These are phyloP conservation scores for Cercospora citrullina DNA, from an alignment of 2,329 filamentous ascomycete species.

Conservation along the genomic window DNA sequence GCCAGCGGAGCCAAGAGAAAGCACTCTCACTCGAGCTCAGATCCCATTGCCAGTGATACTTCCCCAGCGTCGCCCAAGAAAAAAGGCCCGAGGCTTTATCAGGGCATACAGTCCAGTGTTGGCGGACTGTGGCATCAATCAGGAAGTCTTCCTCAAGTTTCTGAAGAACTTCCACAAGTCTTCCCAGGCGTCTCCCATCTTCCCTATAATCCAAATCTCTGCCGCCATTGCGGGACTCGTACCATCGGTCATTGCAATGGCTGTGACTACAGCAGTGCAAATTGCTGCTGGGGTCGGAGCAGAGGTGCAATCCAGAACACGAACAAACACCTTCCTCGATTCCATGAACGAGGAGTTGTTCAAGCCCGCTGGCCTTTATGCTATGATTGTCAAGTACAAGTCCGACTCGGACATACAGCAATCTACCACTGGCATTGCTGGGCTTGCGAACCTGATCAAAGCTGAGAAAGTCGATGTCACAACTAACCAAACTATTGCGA, in stretches of 20 bases:
- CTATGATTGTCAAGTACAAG: constrained; percentile 51
- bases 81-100: constrained; percentile 53
- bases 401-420: constrained; percentile 26
- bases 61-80: constrained; percentile 54
- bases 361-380: constrained; percentile 57
- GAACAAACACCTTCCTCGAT: constrained; percentile 57
- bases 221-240: constrained; percentile 44
- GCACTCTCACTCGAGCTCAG: background rate
- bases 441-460: constrained; percentile 22
- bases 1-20: background rate
- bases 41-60: constrained; percentile 53
- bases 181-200: constrained; percentile 41
- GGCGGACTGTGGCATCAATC: constrained; percentile 49
- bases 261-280: constrained; percentile 48
- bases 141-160: constrained; percentile 53
- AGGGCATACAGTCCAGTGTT: constrained; percentile 56
- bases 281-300: constrained; percentile 46
- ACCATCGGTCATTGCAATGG: constrained; percentile 45
- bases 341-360: constrained; percentile 59
- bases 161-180: constrained; percentile 51
- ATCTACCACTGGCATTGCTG: constrained; percentile 3
- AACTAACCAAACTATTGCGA: constrained; percentile 39
- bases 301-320: constrained; percentile 41
- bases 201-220: constrained; percentile 31
- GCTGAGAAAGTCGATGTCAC: constrained; percentile 39